phyloP scores from a whole-genome alignment of 2,329 filamentous ascomycete species.

The Colletotrichum lindemuthianum region DNA sequence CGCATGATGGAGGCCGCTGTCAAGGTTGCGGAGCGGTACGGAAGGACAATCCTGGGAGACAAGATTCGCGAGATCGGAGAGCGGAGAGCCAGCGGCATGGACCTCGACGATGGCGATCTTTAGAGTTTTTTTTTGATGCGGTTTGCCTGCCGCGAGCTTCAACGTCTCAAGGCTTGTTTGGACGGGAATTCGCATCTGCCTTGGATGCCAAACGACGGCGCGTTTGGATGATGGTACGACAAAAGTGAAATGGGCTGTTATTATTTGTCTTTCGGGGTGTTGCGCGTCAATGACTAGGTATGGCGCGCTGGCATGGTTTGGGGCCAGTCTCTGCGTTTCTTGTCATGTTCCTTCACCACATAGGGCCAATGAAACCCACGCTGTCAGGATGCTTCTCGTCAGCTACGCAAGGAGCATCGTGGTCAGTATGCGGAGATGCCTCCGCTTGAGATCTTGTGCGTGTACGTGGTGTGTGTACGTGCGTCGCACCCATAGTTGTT shows the following conservation, averaged over 20 bases:
- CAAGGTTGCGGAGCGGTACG: constrained; percentile 90
- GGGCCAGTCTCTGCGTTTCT: constrained; percentile 12
- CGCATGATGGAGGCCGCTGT: constrained; percentile 92
- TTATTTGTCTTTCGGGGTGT: constrained; percentile 20
- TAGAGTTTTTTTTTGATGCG: not conserved
- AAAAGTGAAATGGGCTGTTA: constrained; percentile 14
- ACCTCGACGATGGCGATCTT: constrained; percentile 55
- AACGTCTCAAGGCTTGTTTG: constrained; percentile 25
- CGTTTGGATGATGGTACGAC: constrained; percentile 32
- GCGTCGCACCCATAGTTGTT: not conserved
- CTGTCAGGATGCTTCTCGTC: constrained; percentile 10
- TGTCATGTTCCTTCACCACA: constrained; percentile 18
- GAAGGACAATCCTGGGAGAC: constrained; percentile 79
- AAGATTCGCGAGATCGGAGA: constrained; percentile 92
- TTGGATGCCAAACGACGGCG: constrained; percentile 1
- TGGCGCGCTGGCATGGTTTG: constrained; percentile 20
- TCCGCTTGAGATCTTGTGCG: not conserved
- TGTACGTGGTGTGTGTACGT: not conserved
- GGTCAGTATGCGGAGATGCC: constrained; percentile 7
- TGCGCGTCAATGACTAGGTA: constrained; percentile 28
- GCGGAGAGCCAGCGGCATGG: constrained; percentile 68
- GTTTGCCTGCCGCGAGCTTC: not conserved
- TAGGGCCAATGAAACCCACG: constrained; percentile 11
- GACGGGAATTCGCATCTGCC: constrained; percentile 24
- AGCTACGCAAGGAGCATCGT: constrained; percentile 1